Base-by-base conservation (phyloP, 2,329 filamentous ascomycete genomes). In the Claviceps pusilla region DNA sequence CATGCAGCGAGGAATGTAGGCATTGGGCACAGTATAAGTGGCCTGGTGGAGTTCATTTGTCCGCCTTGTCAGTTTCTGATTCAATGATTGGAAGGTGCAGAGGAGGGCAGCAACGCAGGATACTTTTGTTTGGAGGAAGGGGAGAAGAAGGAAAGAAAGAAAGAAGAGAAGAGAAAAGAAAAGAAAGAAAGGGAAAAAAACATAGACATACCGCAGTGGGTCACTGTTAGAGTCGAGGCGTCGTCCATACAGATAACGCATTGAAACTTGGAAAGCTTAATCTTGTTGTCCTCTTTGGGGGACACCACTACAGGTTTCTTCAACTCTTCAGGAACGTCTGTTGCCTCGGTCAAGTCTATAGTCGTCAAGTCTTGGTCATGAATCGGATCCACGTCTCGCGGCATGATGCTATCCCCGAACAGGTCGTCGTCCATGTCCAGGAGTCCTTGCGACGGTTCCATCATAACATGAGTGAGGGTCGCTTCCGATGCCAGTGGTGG, bases 241-340 rank as follows among this genome's bases (percentile, higher is more conserved):
- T 79, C 73, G 57, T 84, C 82, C 78, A 84, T 81, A 66, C 82
- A 85, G 55, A 85, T 84, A 47, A 81, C 79, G 57, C 82, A 85
- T 65, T 84, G 78, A 50, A 83, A 81, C 4, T 71, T 69, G 48
- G 73, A 70, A 16, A 85, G 65, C 63, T 77, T 80, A 61, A 73
- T 65, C 51, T 67, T 72, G 11, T 74, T 77, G 51, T 77, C 75
- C 51, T 71, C 69, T 53, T 73, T 69, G 16, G 51, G 47, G 12
- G 9, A 11, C 7, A 45, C 24, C 11, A 39, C 24, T 11, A 71
- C n/a, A 2, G 47, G 71, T 57, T 71, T 69, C 56, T 68, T 66
- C n/a, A 74, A 63, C 50, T 74, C 67, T 11, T 69, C 64, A 0
- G 73, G 73, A 2, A 75, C 66, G 42, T 73, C 71, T 11, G 71